Base-by-base conservation (phyloP, 2,329 filamentous ascomycete species). In the Penicillium sp. region DNA sequence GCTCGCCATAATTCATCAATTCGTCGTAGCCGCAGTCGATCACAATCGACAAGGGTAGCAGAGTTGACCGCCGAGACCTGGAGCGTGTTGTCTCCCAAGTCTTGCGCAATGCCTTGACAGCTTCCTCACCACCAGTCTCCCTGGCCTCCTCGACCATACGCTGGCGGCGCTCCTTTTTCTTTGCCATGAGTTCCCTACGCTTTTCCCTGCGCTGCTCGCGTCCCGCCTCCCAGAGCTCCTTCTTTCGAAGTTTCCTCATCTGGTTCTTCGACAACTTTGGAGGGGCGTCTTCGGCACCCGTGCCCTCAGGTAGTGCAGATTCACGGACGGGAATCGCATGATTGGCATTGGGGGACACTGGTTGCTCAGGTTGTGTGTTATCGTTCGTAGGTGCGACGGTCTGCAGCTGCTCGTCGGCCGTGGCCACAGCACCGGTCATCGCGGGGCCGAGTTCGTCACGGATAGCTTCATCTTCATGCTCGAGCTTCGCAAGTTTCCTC, bases 21-120 rank as follows among this genome's bases (percentile, higher is more conserved):
- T 90, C 82, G 75, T 99, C 93, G 74, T 96, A 99, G 67, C 91
- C 88, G 78, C 94, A 98, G 79, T 99, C 95, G 64, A 99, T 81
- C 61, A 99, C 83, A 66, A 99, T 81, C 0, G 91, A 86, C 25
- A 98, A 80, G 1, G 93, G 93, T 0, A 96, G 84, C 58, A 87
- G 85, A 52, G 82, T 79, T 4, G 82, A 78, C 22, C 69, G 76
- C 57, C 65, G 67, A 43, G 70, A 65, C 54, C 71, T 68, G 38
- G 70, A 65, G 58, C 70, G 66, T 6, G 61, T 63, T 42, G 67
- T 58, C 49, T 67, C 61, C 60, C 70, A 67, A 55, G 64, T 52
- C 59, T 74, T 72, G 55, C 69, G 70, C 43, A 73, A 48, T 58
- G 68, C 68, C 49, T 68, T 51, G n/a, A 68, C 58, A 35, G 70